These are phyloP conservation scores for Fusarium sp. DNA, from an alignment of 2,329 filamentous ascomycete species.

Conservation along the genomic window DNA sequence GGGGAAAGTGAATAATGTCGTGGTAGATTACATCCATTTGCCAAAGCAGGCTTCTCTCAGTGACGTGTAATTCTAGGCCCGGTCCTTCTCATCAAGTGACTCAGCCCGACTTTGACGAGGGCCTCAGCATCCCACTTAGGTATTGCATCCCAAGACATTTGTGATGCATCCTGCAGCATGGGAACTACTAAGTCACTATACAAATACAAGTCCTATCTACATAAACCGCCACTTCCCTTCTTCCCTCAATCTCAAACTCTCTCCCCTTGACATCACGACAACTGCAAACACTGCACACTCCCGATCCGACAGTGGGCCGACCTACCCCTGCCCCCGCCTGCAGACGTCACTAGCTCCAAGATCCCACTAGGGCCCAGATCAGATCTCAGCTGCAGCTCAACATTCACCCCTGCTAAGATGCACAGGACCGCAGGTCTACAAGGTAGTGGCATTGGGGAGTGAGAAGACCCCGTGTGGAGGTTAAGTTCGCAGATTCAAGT, in stretches of 20 bases:
- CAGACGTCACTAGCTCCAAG: slow-evolving; percentile 22
- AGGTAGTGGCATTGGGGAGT: neutral
- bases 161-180: neutral
- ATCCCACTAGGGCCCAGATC: slow-evolving; percentile 3
- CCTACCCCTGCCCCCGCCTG: neutral
- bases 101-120: neutral
- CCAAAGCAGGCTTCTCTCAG: neutral
- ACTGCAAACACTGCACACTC: slow-evolving; percentile 11
- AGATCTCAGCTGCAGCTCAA: slow-evolving; percentile 16
- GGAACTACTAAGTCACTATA: neutral
- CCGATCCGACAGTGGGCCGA: neutral
- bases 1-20: neutral
- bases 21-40: neutral
- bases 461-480: slow-evolving; percentile 8
- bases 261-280: neutral
- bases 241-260: slow-evolving; percentile 5
- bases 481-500: slow-evolving; percentile 12
- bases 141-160: too few species aligned
- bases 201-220: neutral
- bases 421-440: neutral
- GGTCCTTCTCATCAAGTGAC: neutral
- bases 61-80: too few species aligned
- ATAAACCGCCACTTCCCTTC: neutral
- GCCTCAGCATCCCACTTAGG: neutral
- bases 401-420: neutral